These are phyloP conservation scores for Rubus parviflorus DNA, from an alignment of 306 rosid species.

Conservation along the genomic window DNA sequence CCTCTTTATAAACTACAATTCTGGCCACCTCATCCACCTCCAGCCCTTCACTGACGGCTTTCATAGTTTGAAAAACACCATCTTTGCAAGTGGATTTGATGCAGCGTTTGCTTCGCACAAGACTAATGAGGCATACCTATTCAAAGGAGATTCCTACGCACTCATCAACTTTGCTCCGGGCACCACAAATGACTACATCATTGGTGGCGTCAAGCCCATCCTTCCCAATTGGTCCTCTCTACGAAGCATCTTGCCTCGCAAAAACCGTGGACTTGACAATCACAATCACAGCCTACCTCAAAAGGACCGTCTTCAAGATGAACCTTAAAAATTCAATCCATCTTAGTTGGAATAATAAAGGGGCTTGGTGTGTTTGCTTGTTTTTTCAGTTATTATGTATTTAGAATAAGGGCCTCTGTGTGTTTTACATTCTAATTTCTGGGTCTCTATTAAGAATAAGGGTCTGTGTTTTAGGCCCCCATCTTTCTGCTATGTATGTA, in stretches of 20 bases:
- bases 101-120: neutral
- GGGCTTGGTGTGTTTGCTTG: too few species aligned
- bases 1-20: too few species aligned
- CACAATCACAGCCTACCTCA: neutral
- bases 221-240: neutral
- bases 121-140: neutral
- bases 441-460: too few species aligned
- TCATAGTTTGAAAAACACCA: neutral
- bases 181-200: neutral
- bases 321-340: too few species aligned
- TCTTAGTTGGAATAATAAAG: too few species aligned
- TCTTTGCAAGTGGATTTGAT: neutral
- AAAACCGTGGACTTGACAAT: neutral
- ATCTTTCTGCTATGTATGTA: too few species aligned
- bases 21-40: too few species aligned
- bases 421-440: too few species aligned
- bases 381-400: too few species aligned
- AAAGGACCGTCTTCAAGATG: too few species aligned
- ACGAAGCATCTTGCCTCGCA: neutral
- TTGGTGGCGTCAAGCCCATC: neutral
- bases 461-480: too few species aligned
- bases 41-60: neutral
- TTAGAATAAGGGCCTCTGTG: too few species aligned
- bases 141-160: neutral
- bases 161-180: neutral